phyloP scores from a whole-genome alignment of 2,329 filamentous ascomycete species.

The Monosporascus sp. region DNA sequence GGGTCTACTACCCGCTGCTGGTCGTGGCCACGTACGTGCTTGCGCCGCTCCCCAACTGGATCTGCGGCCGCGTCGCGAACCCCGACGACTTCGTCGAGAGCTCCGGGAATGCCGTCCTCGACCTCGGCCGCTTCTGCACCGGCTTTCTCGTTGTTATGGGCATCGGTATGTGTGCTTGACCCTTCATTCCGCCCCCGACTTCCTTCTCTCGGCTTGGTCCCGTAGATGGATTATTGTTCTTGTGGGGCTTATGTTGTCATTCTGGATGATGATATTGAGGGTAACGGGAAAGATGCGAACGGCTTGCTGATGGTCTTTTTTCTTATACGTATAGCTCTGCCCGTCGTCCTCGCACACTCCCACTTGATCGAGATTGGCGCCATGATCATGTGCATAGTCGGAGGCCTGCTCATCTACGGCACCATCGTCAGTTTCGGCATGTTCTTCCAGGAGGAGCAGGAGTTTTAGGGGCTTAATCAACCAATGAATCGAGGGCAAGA shows the following conservation, averaged over 20 bases:
- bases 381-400: slow-evolving; percentile 92
- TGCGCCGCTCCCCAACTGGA: slow-evolving; percentile 93
- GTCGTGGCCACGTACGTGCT: slow-evolving; percentile 94
- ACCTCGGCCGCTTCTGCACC: slow-evolving; percentile 89
- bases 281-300: no score
- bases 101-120: slow-evolving; percentile 76
- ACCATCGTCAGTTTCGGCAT: slow-evolving; percentile 97
- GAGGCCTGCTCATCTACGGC: slow-evolving; percentile 90
- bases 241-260: no score
- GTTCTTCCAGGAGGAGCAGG: slow-evolving; percentile 97
- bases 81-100: slow-evolving; percentile 93
- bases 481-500: not conserved
- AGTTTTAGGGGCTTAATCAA: slow-evolving; percentile 58
- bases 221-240: no score
- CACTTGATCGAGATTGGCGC: slow-evolving; percentile 76
- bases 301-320: not conserved
- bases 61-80: slow-evolving; percentile 81
- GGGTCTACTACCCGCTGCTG: slow-evolving; percentile 89
- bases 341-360: slow-evolving; percentile 81
- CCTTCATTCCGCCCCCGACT: slow-evolving; percentile 2
- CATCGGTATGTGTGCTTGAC: slow-evolving; percentile 64
- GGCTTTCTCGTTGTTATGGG: slow-evolving; percentile 97
- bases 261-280: no score
- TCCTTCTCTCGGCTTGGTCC: not conserved
- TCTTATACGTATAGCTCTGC: slow-evolving; percentile 60